Conservation (phyloP, 805 yeast genomes). For the Saccharomyces eubayanus region DNA sequence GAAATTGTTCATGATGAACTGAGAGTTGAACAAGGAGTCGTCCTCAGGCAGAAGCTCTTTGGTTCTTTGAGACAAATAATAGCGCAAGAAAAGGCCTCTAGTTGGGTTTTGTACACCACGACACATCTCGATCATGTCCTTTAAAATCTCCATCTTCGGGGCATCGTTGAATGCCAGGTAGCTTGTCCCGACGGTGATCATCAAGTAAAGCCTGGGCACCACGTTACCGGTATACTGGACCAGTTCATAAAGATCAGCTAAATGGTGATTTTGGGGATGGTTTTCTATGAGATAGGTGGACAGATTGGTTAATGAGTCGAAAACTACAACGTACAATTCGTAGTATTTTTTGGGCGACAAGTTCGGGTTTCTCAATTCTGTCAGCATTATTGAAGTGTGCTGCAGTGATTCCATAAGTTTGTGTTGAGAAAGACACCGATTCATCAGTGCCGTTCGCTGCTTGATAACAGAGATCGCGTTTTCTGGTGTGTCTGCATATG, state of each 20-base stretch:
- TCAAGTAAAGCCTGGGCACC: conserved; percentile 81
- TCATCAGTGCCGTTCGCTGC: conserved; percentile 69
- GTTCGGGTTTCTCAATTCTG: conserved; percentile 67
- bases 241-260: conserved; percentile 85
- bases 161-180: conserved; percentile 72
- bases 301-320: conserved; percentile 68
- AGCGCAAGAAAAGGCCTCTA: conserved; percentile 81
- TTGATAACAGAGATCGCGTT: conserved; percentile 34
- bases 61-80: conserved; percentile 78
- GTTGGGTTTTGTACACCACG: conserved; percentile 94
- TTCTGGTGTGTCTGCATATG: neutral
- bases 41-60: conserved; percentile 37
- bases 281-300: conserved; percentile 56
- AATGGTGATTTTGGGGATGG: conserved; percentile 57
- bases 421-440: conserved; percentile 58
- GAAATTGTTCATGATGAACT: conserved; percentile 76
- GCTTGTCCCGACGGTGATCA: conserved; percentile 92
- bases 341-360: conserved; percentile 88
- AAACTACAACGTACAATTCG: conserved; percentile 76
- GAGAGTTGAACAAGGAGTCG: conserved; percentile 35
- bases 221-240: conserved; percentile 94
- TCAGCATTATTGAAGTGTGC: conserved; percentile 73
- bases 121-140: conserved; percentile 96
- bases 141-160: conserved; percentile 77
- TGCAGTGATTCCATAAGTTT: conserved; percentile 80